A percentile compares a stretch with the other conserved stretches of the same genome.
Conservation (phyloP, 805 yeast species). For the Barnettozyma sp. region DNA sequence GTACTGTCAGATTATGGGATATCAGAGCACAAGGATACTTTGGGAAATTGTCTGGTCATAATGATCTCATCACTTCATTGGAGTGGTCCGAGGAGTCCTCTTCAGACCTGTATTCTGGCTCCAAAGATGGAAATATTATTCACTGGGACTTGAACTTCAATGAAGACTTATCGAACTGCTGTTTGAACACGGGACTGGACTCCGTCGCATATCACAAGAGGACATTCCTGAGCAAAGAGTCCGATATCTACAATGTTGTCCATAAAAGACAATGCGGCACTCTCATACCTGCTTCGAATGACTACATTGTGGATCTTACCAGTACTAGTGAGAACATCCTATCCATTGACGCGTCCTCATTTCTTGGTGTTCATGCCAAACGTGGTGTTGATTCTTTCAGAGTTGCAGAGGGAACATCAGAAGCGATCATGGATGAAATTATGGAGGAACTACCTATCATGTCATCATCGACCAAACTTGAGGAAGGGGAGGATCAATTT, state of each 20-base stretch:
- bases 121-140: slow-evolving; percentile 55
- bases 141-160: slow-evolving; percentile 53
- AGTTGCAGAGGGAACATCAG: slow-evolving; percentile 20
- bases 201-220: slow-evolving; percentile 30
- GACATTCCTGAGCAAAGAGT: slow-evolving; percentile 23
- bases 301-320: slow-evolving; percentile 41
- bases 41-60: slow-evolving; percentile 49
- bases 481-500: no score
- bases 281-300: slow-evolving; percentile 51
- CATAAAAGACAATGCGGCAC: slow-evolving; percentile 54
- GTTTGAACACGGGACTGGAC: slow-evolving; percentile 40
- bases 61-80: slow-evolving; percentile 45
- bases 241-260: slow-evolving; percentile 27
- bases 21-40: slow-evolving; percentile 51
- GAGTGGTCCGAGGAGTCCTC: slow-evolving; percentile 52
- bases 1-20: slow-evolving; percentile 66
- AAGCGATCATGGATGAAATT: slow-evolving; percentile 19
- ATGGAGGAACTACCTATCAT: slow-evolving; percentile 12
- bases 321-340: slow-evolving; percentile 35
- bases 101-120: slow-evolving; percentile 52
- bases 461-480: no score
- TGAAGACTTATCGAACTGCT: slow-evolving; percentile 33
- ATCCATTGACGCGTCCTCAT: slow-evolving; percentile 48
- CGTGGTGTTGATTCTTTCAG: slow-evolving; percentile 21
- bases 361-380: slow-evolving; percentile 47